phyloP scores from a whole-genome alignment of 805 yeast species.

The Ogataea henricii region DNA sequence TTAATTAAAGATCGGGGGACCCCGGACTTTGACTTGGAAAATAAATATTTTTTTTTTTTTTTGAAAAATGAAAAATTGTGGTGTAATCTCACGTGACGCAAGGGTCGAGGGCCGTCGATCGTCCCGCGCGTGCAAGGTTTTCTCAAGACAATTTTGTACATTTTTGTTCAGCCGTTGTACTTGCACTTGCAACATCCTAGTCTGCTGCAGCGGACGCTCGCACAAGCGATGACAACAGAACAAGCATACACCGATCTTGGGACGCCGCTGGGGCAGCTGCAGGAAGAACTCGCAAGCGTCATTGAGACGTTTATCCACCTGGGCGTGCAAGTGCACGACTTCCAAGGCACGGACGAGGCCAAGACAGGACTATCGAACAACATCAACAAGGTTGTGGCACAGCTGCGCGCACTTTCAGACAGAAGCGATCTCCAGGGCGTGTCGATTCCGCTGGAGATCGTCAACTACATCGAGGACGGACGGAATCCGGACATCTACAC shows the following conservation, averaged over 20 bases:
- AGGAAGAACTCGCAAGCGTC: conserved; percentile 48
- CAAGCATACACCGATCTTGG: conserved; percentile 21
- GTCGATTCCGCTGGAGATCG: conserved; percentile 78
- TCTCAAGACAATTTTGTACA: no score
- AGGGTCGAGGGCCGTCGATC: not conserved
- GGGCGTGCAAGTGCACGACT: conserved; percentile 92
- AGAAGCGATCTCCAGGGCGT: conserved; percentile 40
- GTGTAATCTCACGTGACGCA: conserved; percentile 4
- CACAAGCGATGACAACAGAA: conserved; percentile 34
- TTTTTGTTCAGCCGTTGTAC: no score
- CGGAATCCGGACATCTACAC: conserved; percentile 97
- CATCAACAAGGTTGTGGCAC: conserved; percentile 42
- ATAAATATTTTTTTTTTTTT: not conserved
- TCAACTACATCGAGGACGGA: conserved; percentile 92
- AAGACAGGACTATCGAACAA: conserved; percentile 55
- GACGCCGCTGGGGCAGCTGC: conserved; percentile 31
- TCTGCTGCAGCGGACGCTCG: no score
- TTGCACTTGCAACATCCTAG: no score
- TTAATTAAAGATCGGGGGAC: not conserved
- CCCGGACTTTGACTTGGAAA: conserved; percentile 1
- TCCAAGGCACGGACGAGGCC: conserved; percentile 84
- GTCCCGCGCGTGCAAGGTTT: no score
- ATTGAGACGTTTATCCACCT: conserved; percentile 84
- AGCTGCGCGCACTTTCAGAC: conserved; percentile 37
- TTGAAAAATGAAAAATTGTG: not conserved